Percentiles rank a stretch among this genome's conserved stretches.
phyloP scores from a whole-genome alignment of 2,329 filamentous ascomycete genomes.

The Byssoonygena ceratinophila region DNA sequence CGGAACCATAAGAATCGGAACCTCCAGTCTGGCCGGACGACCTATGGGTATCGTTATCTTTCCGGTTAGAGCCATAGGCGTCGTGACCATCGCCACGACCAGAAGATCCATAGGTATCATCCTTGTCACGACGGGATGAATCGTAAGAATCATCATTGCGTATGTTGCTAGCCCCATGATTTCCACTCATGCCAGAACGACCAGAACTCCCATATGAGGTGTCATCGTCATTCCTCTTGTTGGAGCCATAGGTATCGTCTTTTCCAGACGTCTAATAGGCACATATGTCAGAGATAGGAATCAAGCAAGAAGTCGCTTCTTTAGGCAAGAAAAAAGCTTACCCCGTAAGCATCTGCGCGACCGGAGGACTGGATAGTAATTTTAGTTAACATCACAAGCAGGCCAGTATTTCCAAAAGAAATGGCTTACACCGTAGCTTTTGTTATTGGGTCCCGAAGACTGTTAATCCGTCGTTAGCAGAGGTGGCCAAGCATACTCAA shows the following conservation, averaged over 20 bases:
- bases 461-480: background rate
- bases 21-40: background rate
- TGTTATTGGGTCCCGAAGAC: background rate
- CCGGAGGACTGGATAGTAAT: background rate
- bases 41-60: background rate
- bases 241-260: constrained; percentile 10
- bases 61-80: background rate
- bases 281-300: too few species aligned
- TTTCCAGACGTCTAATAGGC: constrained; percentile 1
- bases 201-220: constrained; percentile 6
- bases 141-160: background rate
- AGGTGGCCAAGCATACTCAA: background rate
- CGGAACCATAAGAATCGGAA: background rate
- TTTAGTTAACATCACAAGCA: background rate
- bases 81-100: background rate
- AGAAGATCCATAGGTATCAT: constrained; percentile 9
- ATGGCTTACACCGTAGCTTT: background rate
- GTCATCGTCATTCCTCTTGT: background rate
- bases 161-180: background rate
- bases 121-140: background rate
- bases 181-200: background rate
- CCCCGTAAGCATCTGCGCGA: constrained; percentile 8
- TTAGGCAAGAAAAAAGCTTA: background rate
- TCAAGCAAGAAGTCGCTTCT: background rate
- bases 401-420: background rate